Conservation (phyloP, 23 red algal species). For the Chondrus crispus region DNA sequence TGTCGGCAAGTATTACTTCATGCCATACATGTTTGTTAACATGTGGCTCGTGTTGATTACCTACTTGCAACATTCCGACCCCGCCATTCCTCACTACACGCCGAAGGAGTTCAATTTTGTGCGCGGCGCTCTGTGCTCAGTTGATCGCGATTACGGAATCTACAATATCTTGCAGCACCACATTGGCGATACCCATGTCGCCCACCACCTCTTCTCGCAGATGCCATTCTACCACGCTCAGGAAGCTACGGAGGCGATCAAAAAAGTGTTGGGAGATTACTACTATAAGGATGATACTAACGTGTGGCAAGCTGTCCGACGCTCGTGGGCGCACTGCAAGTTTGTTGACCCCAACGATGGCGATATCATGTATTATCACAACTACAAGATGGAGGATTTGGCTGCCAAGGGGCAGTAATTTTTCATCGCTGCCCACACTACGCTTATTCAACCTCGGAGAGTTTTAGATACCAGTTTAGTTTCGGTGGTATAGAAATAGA, state of each 20-base stretch:
- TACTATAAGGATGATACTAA: slow-evolving; percentile 79
- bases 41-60: slow-evolving; percentile 93
- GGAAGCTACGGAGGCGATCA: slow-evolving; percentile 79
- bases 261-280: slow-evolving; percentile 69
- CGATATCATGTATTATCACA: slow-evolving; percentile 67
- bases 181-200: slow-evolving; percentile 90
- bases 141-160: slow-evolving; percentile 79
- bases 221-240: slow-evolving; percentile 88
- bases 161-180: slow-evolving; percentile 88
- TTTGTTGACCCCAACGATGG: slow-evolving; percentile 54
- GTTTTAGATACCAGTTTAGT: no score
- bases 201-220: slow-evolving; percentile 88
- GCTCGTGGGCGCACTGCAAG: slow-evolving; percentile 81
- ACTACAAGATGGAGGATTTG: slow-evolving; percentile 54
- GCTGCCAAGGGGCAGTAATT: not conserved
- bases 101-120: slow-evolving; percentile 76
- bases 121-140: slow-evolving; percentile 78
- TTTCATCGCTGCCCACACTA: no score
- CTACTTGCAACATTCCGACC: slow-evolving; percentile 92
- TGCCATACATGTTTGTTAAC: slow-evolving; percentile 89
- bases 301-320: slow-evolving; percentile 65
- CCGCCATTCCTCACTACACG: slow-evolving; percentile 87
- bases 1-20: slow-evolving; percentile 76
- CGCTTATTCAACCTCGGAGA: no score
- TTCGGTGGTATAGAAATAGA: no score